Percentiles rank a stretch among this genome's conserved stretches.
phyloP scores from a whole-genome alignment of 2,329 filamentous ascomycete species.

The Magnaporthiopsis rhizophila region DNA sequence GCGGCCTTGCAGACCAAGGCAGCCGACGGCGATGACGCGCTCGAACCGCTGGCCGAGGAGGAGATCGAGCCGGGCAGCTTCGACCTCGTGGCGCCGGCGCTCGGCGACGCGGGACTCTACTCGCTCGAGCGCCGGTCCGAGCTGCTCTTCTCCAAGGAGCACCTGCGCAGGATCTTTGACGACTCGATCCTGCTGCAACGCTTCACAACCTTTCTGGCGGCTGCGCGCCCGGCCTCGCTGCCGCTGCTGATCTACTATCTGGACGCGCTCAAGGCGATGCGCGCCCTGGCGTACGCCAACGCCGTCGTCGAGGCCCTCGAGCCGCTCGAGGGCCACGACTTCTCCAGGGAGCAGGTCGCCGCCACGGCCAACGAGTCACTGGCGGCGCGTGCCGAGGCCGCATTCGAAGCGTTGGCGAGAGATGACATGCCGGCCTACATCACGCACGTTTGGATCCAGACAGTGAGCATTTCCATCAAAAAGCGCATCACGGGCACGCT shows the following conservation, averaged over 20 bases:
- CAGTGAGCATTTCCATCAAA: conserved; percentile 62
- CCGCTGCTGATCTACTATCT: conserved; percentile 64
- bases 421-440: conserved; percentile 68
- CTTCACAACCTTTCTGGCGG: conserved; percentile 60
- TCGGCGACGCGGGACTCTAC: conserved; percentile 24
- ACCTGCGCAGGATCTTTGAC: conserved; percentile 24
- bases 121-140: conserved; percentile 47
- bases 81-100: conserved; percentile 33
- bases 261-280: conserved; percentile 61
- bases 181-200: conserved; percentile 27
- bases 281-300: conserved; percentile 65
- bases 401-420: conserved; percentile 55
- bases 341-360: conserved; percentile 41
- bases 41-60: conserved; percentile 29
- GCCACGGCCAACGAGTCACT: conserved; percentile 50
- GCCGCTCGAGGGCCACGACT: conserved; percentile 45
- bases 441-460: conserved; percentile 58
- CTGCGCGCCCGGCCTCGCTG: conserved; percentile 52
- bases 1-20: conserved; percentile 36
- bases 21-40: conserved; percentile 48
- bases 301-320: conserved; percentile 55
- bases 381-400: conserved; percentile 54
- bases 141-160: conserved; percentile 47
- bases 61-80: conserved; percentile 44
- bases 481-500: conserved; percentile 60